Percentiles rank a stretch among this genome's conserved stretches.
Evolutionary conservation across 441 rosid species (phyloP).

Genomic region (Syzygium malaccense): DNA sequence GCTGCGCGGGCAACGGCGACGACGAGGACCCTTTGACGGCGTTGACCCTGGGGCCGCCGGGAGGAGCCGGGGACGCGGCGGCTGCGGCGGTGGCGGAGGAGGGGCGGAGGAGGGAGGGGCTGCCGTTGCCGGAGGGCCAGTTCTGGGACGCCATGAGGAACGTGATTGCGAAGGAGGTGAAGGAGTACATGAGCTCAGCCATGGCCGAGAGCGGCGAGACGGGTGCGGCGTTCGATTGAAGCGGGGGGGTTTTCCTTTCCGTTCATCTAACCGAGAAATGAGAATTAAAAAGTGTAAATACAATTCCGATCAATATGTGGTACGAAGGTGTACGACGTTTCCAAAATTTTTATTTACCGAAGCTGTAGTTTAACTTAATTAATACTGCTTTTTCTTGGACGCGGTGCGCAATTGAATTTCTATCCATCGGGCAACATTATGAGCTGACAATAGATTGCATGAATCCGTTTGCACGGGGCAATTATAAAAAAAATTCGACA

Average conservation of each 20-base stretch:
- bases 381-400: not conserved
- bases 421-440: not conserved
- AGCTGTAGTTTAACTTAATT: not conserved
- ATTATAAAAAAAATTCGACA: not conserved
- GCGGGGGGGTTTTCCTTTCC: not conserved
- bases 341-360: not conserved
- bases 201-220: conserved; percentile 9
- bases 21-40: conserved; percentile 53
- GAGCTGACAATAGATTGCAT: not conserved
- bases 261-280: not conserved
- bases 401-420: not conserved
- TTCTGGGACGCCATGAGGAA: conserved; percentile 67
- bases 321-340: not conserved
- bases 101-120: conserved; percentile 14
- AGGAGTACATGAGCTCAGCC: conserved; percentile 41
- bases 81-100: not conserved
- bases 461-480: not conserved
- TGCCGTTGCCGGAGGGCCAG: conserved; percentile 36
- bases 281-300: not conserved
- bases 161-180: conserved; percentile 68
- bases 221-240: conserved; percentile 23
- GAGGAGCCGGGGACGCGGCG: conserved; percentile 13
- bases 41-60: conserved; percentile 60
- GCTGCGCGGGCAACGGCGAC: not conserved
- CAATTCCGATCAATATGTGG: not conserved